A percentile compares a stretch with the other conserved stretches of the same genome.
Conservation (phyloP, 805 yeast genomes). For the Suhomyces pyralidae region DNA sequence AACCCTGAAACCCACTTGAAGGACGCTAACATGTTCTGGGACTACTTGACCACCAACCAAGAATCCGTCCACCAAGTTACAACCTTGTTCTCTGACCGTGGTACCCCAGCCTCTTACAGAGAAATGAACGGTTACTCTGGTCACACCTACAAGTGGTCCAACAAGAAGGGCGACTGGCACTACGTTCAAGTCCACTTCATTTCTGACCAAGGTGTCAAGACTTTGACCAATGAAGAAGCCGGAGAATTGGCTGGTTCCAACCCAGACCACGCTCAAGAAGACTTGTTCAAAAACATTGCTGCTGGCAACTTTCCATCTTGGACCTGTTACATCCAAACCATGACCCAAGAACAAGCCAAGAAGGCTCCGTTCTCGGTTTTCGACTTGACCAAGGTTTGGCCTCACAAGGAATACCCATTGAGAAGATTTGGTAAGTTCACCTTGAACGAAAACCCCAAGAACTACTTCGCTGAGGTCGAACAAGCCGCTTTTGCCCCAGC, state of each 20-base stretch:
- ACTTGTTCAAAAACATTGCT: conserved; percentile 74
- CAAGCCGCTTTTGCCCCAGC: conserved; percentile 68
- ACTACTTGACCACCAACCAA: conserved; percentile 68
- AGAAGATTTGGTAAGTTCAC: conserved; percentile 54
- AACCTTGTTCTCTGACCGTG: conserved; percentile 74
- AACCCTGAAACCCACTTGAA: conserved; percentile 71
- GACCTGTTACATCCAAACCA: conserved; percentile 81
- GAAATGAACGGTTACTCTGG: conserved; percentile 85
- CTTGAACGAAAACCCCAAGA: conserved; percentile 53
- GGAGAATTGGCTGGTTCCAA: conserved; percentile 65
- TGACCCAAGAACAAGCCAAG: conserved; percentile 81
- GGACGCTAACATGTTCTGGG: conserved; percentile 84
- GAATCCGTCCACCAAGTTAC: conserved; percentile 75
- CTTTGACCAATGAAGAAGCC: conserved; percentile 63
- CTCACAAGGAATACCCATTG: conserved; percentile 53
- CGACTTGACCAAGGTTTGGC: conserved; percentile 79
- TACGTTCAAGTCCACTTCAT: conserved; percentile 77
- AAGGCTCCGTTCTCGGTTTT: conserved; percentile 76
- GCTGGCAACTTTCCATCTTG: conserved; percentile 77
- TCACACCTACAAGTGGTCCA: conserved; percentile 79
- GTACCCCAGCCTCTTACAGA: conserved; percentile 73
- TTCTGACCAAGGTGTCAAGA: conserved; percentile 59
- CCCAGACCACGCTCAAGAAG: conserved; percentile 81
- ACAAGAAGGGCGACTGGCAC: conserved; percentile 69
- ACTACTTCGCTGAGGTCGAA: conserved; percentile 45